phyloP scores from a whole-genome alignment of 495 filamentous ascomycete species.

The Xylaria palmicola region DNA sequence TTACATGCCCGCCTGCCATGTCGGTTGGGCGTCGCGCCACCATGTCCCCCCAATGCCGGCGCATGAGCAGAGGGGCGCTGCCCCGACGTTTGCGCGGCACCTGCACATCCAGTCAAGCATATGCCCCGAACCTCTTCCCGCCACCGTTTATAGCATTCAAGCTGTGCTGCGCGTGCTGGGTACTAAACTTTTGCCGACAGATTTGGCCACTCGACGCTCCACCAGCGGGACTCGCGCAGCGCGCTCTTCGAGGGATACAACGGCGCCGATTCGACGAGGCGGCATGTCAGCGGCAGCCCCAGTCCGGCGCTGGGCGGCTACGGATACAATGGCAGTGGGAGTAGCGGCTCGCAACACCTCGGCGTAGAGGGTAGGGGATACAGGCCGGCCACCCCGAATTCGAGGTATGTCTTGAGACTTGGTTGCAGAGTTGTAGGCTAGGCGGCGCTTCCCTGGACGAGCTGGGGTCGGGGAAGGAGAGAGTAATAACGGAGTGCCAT shows the following conservation, averaged over 20 bases:
- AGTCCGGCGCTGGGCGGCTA: constrained; percentile 56
- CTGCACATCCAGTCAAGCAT: neutral
- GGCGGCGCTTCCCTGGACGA: neutral
- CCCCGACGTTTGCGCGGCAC: neutral
- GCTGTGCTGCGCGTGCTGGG: neutral
- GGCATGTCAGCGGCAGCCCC: constrained; percentile 49
- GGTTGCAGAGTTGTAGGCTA: too few relatives aligned
- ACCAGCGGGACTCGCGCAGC: constrained; percentile 83
- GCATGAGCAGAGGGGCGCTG: neutral
- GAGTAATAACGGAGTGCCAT: neutral
- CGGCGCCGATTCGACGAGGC: constrained; percentile 52
- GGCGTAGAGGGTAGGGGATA: constrained; percentile 39
- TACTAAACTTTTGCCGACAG: constrained; percentile 28
- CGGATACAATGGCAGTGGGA: constrained; percentile 59
- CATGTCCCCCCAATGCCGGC: too few relatives aligned
- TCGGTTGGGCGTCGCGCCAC: too few relatives aligned
- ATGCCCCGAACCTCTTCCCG: neutral
- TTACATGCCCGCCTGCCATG: neutral
- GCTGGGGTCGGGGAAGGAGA: neutral
- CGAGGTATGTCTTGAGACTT: constrained; percentile 52
- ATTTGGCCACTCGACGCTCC: constrained; percentile 61
- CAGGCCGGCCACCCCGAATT: constrained; percentile 77
- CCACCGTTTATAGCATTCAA: neutral
- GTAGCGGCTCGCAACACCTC: constrained; percentile 33
- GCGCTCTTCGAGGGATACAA: constrained; percentile 86